phyloP scores from a whole-genome alignment of 331 rosid genomes.

The Rhamnella rubrinervis region DNA sequence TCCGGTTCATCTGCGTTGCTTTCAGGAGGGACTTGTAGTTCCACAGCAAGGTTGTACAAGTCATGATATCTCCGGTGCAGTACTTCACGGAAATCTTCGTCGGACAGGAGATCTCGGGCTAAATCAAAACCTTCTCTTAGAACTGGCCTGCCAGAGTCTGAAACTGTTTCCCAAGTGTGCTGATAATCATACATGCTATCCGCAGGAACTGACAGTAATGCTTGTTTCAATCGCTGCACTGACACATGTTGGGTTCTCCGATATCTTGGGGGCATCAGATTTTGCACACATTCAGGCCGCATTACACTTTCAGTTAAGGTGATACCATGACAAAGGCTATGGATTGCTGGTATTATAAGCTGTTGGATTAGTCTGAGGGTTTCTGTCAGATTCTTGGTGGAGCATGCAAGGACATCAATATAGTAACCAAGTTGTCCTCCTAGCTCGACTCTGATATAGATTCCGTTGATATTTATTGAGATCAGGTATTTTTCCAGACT shows the following conservation, averaged over 20 bases:
- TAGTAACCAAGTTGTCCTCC: conserved; percentile 84
- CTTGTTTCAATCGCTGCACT: conserved; percentile 69
- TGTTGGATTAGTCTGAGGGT: conserved; percentile 47
- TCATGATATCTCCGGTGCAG: conserved; percentile 87
- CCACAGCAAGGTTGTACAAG: conserved; percentile 77
- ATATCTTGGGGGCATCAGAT: conserved; percentile 76
- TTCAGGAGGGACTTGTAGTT: conserved; percentile 80
- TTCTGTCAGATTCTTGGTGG: conserved; percentile 51
- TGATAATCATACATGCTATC: conserved; percentile 96
- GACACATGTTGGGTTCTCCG: conserved; percentile 64
- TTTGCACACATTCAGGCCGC: conserved; percentile 83
- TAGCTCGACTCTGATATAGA: conserved; percentile 79
- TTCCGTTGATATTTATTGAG: conserved; percentile 74
- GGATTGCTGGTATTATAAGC: conserved; percentile 65
- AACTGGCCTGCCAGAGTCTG: conserved; percentile 56
- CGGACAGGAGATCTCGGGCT: conserved; percentile 81
- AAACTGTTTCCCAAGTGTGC: conserved; percentile 79
- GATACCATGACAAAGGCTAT: conserved; percentile 80
- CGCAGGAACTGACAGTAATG: conserved; percentile 83
- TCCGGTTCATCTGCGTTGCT: conserved; percentile 49
- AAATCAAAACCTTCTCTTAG: conserved; percentile 72
- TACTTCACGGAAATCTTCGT: conserved; percentile 91
- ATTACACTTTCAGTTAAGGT: conserved; percentile 68
- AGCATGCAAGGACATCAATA: conserved; percentile 48
- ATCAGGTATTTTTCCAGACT: conserved; percentile 86